Evolutionary conservation across 148 eudicot species (phyloP), one percentile per base, ranked within the genome.

Genomic region (Vaccinium darrowii): DNA sequence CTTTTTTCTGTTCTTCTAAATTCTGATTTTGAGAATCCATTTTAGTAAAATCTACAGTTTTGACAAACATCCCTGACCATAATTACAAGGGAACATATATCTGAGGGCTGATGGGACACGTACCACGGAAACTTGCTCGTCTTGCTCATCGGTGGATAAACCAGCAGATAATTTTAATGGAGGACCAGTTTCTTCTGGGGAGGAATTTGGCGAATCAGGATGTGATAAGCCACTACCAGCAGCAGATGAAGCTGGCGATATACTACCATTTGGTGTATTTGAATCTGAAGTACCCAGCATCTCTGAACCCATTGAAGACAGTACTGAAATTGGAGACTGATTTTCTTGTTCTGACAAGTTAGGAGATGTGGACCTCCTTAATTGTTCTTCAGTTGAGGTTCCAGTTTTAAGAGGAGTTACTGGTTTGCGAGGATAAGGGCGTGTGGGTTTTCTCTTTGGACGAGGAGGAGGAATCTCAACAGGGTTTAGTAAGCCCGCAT

Each of bases 391-490:
- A 69, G 83, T 52, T 14, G 84, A 60, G 60, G 84, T 84, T n/a
- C 87, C 88, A 54, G 87, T 90, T 85, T 90, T 89, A 36, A 84
- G 36, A 8, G 89, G 86, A 79, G 88, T 75, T 50, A 87, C 91
- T 33, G 86, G 84, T 82, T 96, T 96, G 53, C 98, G 98, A 78
- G 98, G 98, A 82, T 96, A 96, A 5, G 98, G 98, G 85, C 92
- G 96, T 90, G 91, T 86, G 0, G 98, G 98, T 82, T 96, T 96
- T 75, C 93, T 92, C 85, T 96, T 96, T 50, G 98, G 98, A 76
- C 98, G 94, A 85, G 98, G 98, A 43, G 98, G 98, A 49, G 98
- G 98, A 67, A 96, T 96, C 88, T 94, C 98, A 60, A 92, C 89
- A 52, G 94, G 89, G 65, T 93, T 92, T 82, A 84, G 78, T 0